Conservation (phyloP, 2,329 filamentous ascomycete genomes). For the Ceratocystis alfenasii region DNA sequence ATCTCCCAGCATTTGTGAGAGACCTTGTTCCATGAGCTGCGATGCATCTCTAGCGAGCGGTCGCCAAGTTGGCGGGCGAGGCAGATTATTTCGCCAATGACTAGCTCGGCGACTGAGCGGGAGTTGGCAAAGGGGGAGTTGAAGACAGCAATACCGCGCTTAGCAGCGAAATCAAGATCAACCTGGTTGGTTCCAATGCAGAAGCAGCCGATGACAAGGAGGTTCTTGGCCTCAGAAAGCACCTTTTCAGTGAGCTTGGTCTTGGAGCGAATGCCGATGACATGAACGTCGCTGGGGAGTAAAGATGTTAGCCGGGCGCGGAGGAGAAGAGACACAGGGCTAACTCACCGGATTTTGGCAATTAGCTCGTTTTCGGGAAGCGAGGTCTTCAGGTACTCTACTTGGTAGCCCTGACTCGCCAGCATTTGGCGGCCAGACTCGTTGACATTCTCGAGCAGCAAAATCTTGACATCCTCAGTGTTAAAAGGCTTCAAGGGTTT, state of each 20-base stretch:
- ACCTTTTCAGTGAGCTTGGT: slow-evolving; percentile 84
- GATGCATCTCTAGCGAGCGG: slow-evolving; percentile 87
- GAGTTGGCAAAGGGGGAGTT: slow-evolving; percentile 99
- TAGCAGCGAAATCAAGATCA: slow-evolving; percentile 69
- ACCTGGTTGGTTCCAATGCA: slow-evolving; percentile 98
- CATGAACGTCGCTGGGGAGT: slow-evolving; percentile 67
- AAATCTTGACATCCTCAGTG: slow-evolving; percentile 89
- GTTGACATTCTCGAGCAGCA: slow-evolving; percentile 94
- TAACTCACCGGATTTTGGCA: slow-evolving; percentile 75
- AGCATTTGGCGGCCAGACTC: slow-evolving; percentile 76
- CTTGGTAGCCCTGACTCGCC: slow-evolving; percentile 80
- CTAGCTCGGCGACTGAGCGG: slow-evolving; percentile 87
- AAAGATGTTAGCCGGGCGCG: neutral
- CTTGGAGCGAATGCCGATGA: slow-evolving; percentile 96
- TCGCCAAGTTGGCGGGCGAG: slow-evolving; percentile 88
- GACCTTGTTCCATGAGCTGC: slow-evolving; percentile 95
- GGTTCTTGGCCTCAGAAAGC: slow-evolving; percentile 77
- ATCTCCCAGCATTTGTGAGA: slow-evolving; percentile 96
- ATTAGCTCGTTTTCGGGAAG: slow-evolving; percentile 88
- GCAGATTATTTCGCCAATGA: slow-evolving; percentile 85
- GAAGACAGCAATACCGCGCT: slow-evolving; percentile 88
- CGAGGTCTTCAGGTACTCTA: slow-evolving; percentile 80
- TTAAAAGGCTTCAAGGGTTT: slow-evolving; percentile 93
- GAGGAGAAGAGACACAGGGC: neutral
- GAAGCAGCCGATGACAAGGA: slow-evolving; percentile 95